A percentile compares a stretch with the other conserved stretches of the same genome.
phyloP scores from a whole-genome alignment of 2,329 filamentous ascomycete species.

The Colletotrichum sp. region DNA sequence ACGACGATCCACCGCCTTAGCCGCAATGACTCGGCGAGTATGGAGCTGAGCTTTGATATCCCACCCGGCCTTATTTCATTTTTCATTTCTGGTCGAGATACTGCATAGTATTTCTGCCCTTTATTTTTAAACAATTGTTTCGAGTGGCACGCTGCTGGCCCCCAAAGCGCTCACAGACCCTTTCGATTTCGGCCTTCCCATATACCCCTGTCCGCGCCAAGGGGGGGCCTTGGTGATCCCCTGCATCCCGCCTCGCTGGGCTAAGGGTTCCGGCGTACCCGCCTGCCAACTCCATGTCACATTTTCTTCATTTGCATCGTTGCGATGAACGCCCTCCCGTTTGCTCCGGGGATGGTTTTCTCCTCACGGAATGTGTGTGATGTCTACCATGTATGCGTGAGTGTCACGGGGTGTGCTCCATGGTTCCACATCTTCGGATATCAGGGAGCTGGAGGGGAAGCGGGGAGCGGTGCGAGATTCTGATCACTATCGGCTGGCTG shows the following conservation, averaged over 20 bases:
- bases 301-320: background rate
- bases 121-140: background rate
- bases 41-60: background rate
- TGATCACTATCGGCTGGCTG: background rate
- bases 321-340: background rate
- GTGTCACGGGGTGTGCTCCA: background rate
- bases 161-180: background rate
- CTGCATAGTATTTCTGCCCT: background rate
- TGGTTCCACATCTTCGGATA: background rate
- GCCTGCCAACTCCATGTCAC: background rate
- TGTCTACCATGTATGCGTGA: background rate
- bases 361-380: background rate
- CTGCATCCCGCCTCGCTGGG: background rate
- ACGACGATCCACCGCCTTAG: background rate
- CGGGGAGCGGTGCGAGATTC: background rate
- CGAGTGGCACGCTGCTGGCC: background rate
- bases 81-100: background rate
- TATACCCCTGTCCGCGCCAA: background rate
- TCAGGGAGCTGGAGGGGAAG: background rate
- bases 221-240: background rate
- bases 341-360: background rate
- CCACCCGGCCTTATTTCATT: background rate
- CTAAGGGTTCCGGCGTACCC: conserved; percentile 2
- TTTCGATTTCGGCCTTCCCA: background rate
- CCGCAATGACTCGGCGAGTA: background rate